A percentile compares a stretch with the other conserved stretches of the same genome.
Evolutionary conservation across 2,329 filamentous ascomycete genomes (phyloP).

Genomic region (Emergomyces pasteurianus): DNA sequence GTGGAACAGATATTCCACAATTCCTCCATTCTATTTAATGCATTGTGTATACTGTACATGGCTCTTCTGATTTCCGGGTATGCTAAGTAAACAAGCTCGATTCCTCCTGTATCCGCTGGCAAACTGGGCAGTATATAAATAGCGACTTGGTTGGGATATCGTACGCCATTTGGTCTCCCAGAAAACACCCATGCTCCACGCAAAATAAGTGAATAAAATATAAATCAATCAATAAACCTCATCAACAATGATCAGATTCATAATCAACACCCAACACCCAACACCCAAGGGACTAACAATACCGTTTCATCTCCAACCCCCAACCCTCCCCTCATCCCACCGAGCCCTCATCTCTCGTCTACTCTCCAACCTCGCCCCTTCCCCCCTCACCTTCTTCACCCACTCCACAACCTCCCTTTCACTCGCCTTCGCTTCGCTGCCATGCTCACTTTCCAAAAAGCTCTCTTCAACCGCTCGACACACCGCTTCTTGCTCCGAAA

Average conservation of each 20-base stretch:
- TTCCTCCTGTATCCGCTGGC: background rate
- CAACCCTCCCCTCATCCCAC: conserved; percentile 93
- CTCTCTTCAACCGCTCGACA: conserved; percentile 83
- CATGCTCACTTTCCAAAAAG: conserved; percentile 56
- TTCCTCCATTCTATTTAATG: background rate
- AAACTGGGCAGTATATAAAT: background rate
- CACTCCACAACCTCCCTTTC: conserved; percentile 81
- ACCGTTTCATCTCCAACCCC: conserved; percentile 64
- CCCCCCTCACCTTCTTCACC: conserved; percentile 68
- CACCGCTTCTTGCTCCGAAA: conserved; percentile 71
- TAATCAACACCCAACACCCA: background rate
- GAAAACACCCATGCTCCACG: background rate
- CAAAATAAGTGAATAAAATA: background rate
- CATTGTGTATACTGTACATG: background rate
- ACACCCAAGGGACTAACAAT: background rate
- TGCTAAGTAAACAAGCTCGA: background rate
- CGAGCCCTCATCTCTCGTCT: conserved; percentile 77
- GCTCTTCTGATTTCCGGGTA: background rate
- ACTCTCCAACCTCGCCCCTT: conserved; percentile 64
- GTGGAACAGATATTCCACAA: background rate
- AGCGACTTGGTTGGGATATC: background rate
- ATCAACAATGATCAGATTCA: background rate
- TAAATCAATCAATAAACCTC: background rate
- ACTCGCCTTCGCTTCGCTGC: conserved; percentile 24
- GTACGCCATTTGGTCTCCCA: background rate